Conservation (phyloP, 2,329 filamentous ascomycete species). For the Didymella glomerata region DNA sequence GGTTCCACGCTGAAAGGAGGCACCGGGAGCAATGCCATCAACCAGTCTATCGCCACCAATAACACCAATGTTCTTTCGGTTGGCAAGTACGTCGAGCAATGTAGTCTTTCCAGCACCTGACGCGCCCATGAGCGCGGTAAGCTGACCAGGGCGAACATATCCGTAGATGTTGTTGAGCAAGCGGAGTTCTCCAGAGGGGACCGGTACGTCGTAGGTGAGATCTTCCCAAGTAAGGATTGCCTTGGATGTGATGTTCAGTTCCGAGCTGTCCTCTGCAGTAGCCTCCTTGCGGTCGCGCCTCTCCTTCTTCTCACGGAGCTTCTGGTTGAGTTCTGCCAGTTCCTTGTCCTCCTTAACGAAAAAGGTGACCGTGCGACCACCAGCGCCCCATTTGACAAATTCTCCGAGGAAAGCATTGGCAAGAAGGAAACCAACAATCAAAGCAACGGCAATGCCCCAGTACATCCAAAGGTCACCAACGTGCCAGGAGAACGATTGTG, state of each 20-base stretch:
- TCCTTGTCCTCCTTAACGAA: constrained; percentile 76
- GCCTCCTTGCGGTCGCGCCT: constrained; percentile 58
- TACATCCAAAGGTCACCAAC: constrained; percentile 74
- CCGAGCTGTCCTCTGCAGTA: constrained; percentile 53
- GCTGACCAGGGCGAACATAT: constrained; percentile 65
- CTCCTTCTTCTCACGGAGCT: constrained; percentile 67
- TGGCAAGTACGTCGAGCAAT: constrained; percentile 77
- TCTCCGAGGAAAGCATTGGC: constrained; percentile 80
- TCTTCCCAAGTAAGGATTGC: constrained; percentile 66
- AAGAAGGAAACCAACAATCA: constrained; percentile 78
- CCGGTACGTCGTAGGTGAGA: constrained; percentile 74
- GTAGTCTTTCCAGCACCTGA: constrained; percentile 86
- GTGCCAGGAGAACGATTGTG: constrained; percentile 71
- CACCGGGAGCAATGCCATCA: constrained; percentile 65
- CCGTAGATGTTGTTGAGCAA: constrained; percentile 65
- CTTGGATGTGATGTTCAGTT: constrained; percentile 63
- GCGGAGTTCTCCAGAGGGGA: constrained; percentile 62
- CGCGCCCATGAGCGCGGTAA: constrained; percentile 58
- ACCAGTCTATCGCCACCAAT: constrained; percentile 70
- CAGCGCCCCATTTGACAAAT: constrained; percentile 77
- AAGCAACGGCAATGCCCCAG: constrained; percentile 71
- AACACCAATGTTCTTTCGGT: constrained; percentile 70
- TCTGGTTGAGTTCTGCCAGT: constrained; percentile 70
- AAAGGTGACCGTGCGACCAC: constrained; percentile 80
- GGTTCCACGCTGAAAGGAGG: constrained; percentile 69